phyloP scores from a whole-genome alignment of 345 rosid species.

The Pistacia integerrima region DNA sequence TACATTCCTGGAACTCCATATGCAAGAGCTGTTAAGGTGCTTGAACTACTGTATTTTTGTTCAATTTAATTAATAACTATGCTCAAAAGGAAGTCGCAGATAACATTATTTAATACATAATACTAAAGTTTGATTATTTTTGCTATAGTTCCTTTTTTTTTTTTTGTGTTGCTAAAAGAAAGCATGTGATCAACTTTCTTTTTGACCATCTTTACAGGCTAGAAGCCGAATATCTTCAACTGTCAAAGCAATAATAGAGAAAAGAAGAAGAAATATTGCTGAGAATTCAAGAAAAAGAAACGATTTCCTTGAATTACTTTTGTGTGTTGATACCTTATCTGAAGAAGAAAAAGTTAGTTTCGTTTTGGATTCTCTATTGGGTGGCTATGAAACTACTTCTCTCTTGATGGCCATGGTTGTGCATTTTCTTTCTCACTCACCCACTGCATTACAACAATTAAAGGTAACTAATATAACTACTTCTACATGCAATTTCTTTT shows the following conservation, averaged over 20 bases:
- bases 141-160: neutral
- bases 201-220: slow-evolving; percentile 54
- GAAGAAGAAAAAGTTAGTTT: slow-evolving; percentile 64
- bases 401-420: slow-evolving; percentile 47
- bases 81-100: slow-evolving; percentile 4
- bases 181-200: slow-evolving; percentile 38
- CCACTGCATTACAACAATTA: slow-evolving; percentile 37
- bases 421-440: slow-evolving; percentile 43
- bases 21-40: slow-evolving; percentile 59
- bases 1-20: slow-evolving; percentile 63
- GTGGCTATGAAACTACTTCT: slow-evolving; percentile 68
- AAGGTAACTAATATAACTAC: slow-evolving; percentile 32
- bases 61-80: neutral
- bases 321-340: slow-evolving; percentile 49
- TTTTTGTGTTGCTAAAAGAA: slow-evolving; percentile 23
- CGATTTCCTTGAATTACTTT: slow-evolving; percentile 49
- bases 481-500: too few species aligned
- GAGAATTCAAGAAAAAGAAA: slow-evolving; percentile 12
- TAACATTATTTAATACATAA: slow-evolving; percentile 3
- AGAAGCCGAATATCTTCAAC: slow-evolving; percentile 50
- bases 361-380: slow-evolving; percentile 55
- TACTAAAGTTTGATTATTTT: neutral
- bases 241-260: slow-evolving; percentile 55
- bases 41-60: neutral
- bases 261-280: slow-evolving; percentile 29